Evolutionary conservation across 176 grass and related monocot genomes (phyloP).

Genomic region (Oryza officinalis): DNA sequence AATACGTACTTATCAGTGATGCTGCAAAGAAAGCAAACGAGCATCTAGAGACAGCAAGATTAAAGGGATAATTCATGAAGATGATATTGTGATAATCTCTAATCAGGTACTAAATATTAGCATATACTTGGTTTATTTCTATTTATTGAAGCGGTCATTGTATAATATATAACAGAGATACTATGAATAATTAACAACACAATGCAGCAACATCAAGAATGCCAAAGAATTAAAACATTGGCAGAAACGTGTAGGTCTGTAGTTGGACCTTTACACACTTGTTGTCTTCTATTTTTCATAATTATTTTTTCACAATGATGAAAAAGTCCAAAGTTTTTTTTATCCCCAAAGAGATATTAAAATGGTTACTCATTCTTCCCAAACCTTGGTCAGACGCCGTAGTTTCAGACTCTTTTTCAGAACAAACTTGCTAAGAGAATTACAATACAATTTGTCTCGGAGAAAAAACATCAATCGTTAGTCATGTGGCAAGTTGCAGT

Average conservation of each 20-base stretch:
- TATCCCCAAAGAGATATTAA: not conserved
- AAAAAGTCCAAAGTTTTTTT: not conserved
- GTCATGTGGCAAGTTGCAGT: constrained; percentile 6
- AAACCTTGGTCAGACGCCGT: not conserved
- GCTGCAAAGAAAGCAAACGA: not conserved
- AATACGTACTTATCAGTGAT: not conserved
- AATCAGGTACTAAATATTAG: not conserved
- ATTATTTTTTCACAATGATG: not conserved
- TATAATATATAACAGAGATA: not conserved
- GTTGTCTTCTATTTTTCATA: not conserved
- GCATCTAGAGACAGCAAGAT: not conserved
- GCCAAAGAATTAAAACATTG: not conserved
- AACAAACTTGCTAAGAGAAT: not conserved
- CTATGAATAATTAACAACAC: not conserved
- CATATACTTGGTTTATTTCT: not conserved
- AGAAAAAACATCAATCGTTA: not conserved
- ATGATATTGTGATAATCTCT: not conserved
- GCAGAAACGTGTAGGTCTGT: not conserved
- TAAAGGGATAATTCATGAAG: not conserved
- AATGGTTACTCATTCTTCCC: not conserved
- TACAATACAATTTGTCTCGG: not conserved
- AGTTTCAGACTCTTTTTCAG: constrained; percentile 25
- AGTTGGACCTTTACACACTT: not conserved
- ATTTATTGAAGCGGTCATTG: not conserved
- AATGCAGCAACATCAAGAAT: not conserved